Percentiles rank a stretch among this genome's conserved stretches.
Evolutionary conservation across 352 stramenopile genomes (phyloP).

Genomic region (Phytophthora multivora): DNA sequence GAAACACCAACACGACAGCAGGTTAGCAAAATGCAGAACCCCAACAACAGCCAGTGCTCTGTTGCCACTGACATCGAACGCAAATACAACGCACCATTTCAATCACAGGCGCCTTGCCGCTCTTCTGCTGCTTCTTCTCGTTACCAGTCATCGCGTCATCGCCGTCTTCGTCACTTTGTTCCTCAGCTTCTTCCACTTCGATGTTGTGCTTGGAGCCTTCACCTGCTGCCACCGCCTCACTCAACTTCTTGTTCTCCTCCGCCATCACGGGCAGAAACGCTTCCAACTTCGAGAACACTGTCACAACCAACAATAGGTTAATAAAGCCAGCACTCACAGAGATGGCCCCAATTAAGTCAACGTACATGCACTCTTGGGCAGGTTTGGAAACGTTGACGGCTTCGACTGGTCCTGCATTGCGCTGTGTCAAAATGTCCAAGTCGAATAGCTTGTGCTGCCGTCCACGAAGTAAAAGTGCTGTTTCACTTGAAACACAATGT

Average conservation of each 20-base stretch:
- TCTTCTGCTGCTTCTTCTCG: slow-evolving; percentile 23
- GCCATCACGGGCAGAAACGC: slow-evolving; percentile 78
- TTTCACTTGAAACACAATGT: neutral
- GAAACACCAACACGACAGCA: neutral
- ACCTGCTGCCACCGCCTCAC: slow-evolving; percentile 58
- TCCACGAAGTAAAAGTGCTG: slow-evolving; percentile 11
- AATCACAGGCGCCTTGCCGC: slow-evolving; percentile 55
- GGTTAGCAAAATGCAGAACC: neutral
- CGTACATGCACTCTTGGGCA: slow-evolving; percentile 70
- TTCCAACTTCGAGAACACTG: slow-evolving; percentile 78
- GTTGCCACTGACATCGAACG: no score
- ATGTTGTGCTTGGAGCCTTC: slow-evolving; percentile 76
- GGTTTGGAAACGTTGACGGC: slow-evolving; percentile 46
- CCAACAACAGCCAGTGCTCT: no score
- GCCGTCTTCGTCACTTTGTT: slow-evolving; percentile 26
- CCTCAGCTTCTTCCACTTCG: slow-evolving; percentile 52
- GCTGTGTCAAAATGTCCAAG: neutral
- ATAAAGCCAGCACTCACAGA: neutral
- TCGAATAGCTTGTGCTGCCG: slow-evolving; percentile 1
- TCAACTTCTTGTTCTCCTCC: slow-evolving; percentile 78
- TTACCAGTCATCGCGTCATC: slow-evolving; percentile 25
- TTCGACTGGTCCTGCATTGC: slow-evolving; percentile 33
- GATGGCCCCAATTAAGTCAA: neutral
- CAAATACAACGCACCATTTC: slow-evolving; percentile 64
- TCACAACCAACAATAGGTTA: neutral